Evolutionary conservation across 2,329 filamentous ascomycete genomes (phyloP).

Genomic region (Iodosphaeria phyllophila): DNA sequence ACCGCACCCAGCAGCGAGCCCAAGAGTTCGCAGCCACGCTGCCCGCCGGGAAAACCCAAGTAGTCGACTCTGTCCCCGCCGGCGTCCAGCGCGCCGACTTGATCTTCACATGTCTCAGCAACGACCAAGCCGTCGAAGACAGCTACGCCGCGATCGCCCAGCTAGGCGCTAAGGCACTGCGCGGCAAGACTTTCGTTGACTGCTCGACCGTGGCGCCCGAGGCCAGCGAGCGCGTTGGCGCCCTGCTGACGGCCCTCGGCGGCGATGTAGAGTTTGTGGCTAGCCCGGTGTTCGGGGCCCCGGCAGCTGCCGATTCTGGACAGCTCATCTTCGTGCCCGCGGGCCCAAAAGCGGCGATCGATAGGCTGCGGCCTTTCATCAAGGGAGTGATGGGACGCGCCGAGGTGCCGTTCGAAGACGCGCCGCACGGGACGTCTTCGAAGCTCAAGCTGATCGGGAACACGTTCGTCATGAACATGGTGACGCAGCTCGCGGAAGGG

Average conservation of each 20-base stretch:
- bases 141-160: slow-evolving; percentile 39
- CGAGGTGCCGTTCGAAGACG: slow-evolving; percentile 25
- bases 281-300: slow-evolving; percentile 45
- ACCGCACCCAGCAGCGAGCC: slow-evolving; percentile 52
- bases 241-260: slow-evolving; percentile 35
- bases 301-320: slow-evolving; percentile 43
- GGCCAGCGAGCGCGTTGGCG: slow-evolving; percentile 48
- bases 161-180: slow-evolving; percentile 24
- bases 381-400: slow-evolving; percentile 46
- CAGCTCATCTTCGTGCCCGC: slow-evolving; percentile 48
- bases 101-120: slow-evolving; percentile 65
- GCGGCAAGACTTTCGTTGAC: slow-evolving; percentile 66
- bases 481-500: slow-evolving; percentile 62
- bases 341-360: slow-evolving; percentile 33
- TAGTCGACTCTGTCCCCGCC: slow-evolving; percentile 43
- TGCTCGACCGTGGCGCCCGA: slow-evolving; percentile 80
- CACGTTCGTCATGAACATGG: slow-evolving; percentile 69
- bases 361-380: slow-evolving; percentile 44
- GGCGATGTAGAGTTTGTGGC: slow-evolving; percentile 66
- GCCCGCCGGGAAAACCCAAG: slow-evolving; percentile 39
- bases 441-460: slow-evolving; percentile 73
- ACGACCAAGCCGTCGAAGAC: slow-evolving; percentile 53
- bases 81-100: slow-evolving; percentile 53
- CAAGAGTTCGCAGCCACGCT: slow-evolving; percentile 43
- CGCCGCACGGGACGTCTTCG: slow-evolving; percentile 31